phyloP scores from a whole-genome alignment of 73 alveolate genomes.

The Paramecium sexaurelia region DNA sequence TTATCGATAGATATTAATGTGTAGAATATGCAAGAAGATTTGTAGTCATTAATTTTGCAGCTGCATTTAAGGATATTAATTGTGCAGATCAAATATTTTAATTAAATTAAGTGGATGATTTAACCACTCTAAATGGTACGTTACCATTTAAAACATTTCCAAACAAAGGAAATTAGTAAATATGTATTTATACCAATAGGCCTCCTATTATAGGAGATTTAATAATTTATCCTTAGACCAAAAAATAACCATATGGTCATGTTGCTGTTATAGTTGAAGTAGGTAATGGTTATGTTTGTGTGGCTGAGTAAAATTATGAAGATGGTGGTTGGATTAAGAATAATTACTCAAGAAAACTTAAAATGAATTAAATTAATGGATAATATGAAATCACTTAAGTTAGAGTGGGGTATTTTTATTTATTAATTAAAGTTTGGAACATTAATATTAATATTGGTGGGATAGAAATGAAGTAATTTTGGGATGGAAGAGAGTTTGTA shows the following conservation, averaged over 20 bases:
- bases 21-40: not conserved
- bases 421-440: not conserved
- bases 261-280: not conserved
- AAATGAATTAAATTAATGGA: not conserved
- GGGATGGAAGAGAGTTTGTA: not conserved
- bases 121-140: not conserved
- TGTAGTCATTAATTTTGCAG: not conserved
- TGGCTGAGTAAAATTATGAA: conserved; percentile 49
- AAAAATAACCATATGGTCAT: conserved; percentile 30
- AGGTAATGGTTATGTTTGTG: not conserved
- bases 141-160: not conserved
- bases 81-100: conserved; percentile 2
- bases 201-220: conserved; percentile 25
- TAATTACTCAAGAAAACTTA: not conserved
- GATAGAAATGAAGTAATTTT: not conserved
- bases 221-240: not conserved
- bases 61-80: not conserved
- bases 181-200: not conserved
- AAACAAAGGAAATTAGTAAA: not conserved
- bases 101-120: conserved; percentile 14
- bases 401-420: not conserved
- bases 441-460: not conserved
- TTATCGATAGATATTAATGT: not conserved
- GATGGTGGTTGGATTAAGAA: not conserved
- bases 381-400: not conserved